Percentiles rank a stretch among this genome's conserved stretches.
phyloP scores from a whole-genome alignment of 352 stramenopile species.

The Phytophthora aleatoria region DNA sequence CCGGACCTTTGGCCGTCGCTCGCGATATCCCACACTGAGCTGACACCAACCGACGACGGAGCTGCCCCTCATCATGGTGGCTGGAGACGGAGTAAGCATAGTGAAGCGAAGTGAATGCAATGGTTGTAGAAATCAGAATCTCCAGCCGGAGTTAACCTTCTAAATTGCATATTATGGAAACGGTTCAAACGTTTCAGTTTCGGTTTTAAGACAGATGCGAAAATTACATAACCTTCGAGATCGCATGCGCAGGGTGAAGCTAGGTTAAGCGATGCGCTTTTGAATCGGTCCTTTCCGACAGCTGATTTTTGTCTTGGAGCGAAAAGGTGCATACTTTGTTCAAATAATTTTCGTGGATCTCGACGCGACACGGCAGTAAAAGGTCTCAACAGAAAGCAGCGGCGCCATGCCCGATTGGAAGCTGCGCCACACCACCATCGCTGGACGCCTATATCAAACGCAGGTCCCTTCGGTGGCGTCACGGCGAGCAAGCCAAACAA shows the following conservation, averaged over 20 bases:
- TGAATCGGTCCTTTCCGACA: slow-evolving; percentile 5
- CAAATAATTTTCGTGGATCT: slow-evolving; percentile 22
- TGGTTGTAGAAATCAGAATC: slow-evolving; percentile 22
- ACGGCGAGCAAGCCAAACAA: background rate
- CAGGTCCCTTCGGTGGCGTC: too few relatives aligned
- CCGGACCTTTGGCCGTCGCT: slow-evolving; percentile 28
- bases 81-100: background rate
- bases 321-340: slow-evolving; percentile 1
- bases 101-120: slow-evolving; percentile 17
- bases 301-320: slow-evolving; percentile 5
- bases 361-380: background rate
- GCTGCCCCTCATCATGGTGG: background rate
- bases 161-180: slow-evolving; percentile 5
- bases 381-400: background rate
- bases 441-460: background rate
- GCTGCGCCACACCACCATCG: background rate
- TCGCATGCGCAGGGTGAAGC: background rate
- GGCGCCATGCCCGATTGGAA: background rate
- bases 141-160: background rate
- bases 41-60: slow-evolving; percentile 19
- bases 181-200: background rate
- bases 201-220: background rate
- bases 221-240: background rate
- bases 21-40: slow-evolving; percentile 36
- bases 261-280: slow-evolving; percentile 2